Evolutionary conservation across 2,329 filamentous ascomycete genomes (phyloP).

Genomic region (Penicillium verrucosum): DNA sequence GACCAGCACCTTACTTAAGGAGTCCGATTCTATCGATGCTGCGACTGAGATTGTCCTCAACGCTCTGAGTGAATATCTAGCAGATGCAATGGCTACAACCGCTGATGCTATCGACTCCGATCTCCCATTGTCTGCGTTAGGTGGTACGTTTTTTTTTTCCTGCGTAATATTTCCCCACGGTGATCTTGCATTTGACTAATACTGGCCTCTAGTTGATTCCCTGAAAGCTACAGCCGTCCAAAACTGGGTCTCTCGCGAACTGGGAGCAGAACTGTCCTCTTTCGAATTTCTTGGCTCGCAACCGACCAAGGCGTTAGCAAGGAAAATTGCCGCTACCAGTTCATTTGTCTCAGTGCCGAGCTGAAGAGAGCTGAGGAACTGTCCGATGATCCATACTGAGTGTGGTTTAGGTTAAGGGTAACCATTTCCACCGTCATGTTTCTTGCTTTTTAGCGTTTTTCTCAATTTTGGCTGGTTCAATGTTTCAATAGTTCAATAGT

Average conservation of each 20-base stretch:
- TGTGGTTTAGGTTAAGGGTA: not conserved
- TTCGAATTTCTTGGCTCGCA: constrained; percentile 24
- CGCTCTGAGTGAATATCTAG: constrained; percentile 19
- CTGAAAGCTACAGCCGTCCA: constrained; percentile 23
- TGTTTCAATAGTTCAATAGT: constrained; percentile 1
- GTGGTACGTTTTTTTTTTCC: constrained; percentile 9
- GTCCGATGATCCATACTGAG: not conserved
- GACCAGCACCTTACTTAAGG: constrained; percentile 11
- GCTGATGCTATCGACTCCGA: constrained; percentile 21
- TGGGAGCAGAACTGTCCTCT: constrained; percentile 21
- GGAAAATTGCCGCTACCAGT: constrained; percentile 19
- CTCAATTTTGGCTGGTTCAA: not conserved
- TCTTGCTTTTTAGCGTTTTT: not conserved
- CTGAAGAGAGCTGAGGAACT: constrained; percentile 6
- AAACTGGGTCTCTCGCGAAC: constrained; percentile 22
- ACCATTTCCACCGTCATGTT: not conserved
- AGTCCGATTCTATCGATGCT: constrained; percentile 6
- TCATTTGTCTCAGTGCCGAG: constrained; percentile 17
- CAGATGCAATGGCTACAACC: constrained; percentile 20
- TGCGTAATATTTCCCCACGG: not conserved
- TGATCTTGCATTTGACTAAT: constrained; percentile 1
- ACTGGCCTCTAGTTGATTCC: constrained; percentile 17
- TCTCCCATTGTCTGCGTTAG: constrained; percentile 21
- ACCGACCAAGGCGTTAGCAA: constrained; percentile 18
- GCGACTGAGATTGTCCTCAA: constrained; percentile 14